Conservation (phyloP, 805 yeast genomes). For the Yarrowia deformans region DNA sequence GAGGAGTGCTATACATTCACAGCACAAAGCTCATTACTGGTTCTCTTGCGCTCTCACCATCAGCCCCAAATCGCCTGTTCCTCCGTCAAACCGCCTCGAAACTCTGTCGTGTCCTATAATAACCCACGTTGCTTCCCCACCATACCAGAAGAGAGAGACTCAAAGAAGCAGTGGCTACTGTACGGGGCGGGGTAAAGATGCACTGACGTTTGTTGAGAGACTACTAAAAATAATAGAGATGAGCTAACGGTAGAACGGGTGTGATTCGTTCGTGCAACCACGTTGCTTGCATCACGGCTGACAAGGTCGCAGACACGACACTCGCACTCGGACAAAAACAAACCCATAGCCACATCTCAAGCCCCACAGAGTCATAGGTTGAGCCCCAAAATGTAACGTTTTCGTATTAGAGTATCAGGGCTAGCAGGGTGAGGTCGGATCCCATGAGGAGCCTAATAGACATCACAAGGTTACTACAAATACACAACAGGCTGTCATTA, state of each 20-base stretch:
- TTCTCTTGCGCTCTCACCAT: too few species aligned
- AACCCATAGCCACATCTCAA: neutral
- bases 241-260: neutral
- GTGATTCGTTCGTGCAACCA: neutral
- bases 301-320: neutral
- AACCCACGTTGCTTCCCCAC: conserved; percentile 8
- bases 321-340: neutral
- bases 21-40: too few species aligned
- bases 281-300: neutral
- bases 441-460: conserved; percentile 9
- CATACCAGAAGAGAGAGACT: neutral
- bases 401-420: conserved; percentile 6
- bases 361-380: neutral
- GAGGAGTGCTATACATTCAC: neutral
- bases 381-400: conserved; percentile 22
- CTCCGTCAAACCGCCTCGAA: neutral
- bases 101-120: neutral
- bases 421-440: conserved; percentile 23
- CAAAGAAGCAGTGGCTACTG: neutral
- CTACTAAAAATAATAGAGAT: conserved; percentile 4
- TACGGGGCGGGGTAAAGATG: conserved; percentile 20
- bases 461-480: conserved; percentile 21
- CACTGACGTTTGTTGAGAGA: conserved; percentile 15
- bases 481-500: neutral
- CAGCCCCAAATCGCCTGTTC: neutral